Evolutionary conservation across 495 filamentous ascomycete species (phyloP).

Genomic region (Aspergillus baeticus): DNA sequence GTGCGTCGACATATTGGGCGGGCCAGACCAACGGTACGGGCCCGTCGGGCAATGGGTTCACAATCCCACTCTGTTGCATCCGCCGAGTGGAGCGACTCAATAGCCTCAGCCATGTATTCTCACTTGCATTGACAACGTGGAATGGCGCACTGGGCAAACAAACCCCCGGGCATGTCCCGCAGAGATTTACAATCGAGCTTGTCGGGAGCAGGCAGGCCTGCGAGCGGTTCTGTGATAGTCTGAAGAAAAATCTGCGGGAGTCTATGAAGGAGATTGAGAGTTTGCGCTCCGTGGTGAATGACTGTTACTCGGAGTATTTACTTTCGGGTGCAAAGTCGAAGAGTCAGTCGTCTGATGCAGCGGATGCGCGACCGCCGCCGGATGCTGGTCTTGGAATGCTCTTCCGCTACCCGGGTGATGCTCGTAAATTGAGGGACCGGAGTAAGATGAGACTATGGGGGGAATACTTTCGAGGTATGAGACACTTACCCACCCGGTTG

Average conservation of each 20-base stretch:
- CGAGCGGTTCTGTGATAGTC: slow-evolving; percentile 91
- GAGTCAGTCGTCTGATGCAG: slow-evolving; percentile 29
- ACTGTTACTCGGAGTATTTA: slow-evolving; percentile 93
- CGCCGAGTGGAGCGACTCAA: slow-evolving; percentile 88
- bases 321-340: slow-evolving; percentile 52
- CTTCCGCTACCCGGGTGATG: slow-evolving; percentile 94
- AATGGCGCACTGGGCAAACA: slow-evolving; percentile 64
- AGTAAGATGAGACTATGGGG: slow-evolving; percentile 98
- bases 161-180: slow-evolving; percentile 57
- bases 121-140: slow-evolving; percentile 93
- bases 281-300: slow-evolving; percentile 69
- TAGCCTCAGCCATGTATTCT: slow-evolving; percentile 87
- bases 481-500: neutral
- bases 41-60: slow-evolving; percentile 95
- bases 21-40: slow-evolving; percentile 88
- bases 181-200: slow-evolving; percentile 85
- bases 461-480: slow-evolving; percentile 79
- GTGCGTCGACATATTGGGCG: slow-evolving; percentile 74
- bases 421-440: slow-evolving; percentile 88
- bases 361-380: slow-evolving; percentile 64
- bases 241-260: slow-evolving; percentile 83
- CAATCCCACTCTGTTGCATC: slow-evolving; percentile 88
- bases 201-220: slow-evolving; percentile 84
- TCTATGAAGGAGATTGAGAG: slow-evolving; percentile 83
- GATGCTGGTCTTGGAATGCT: slow-evolving; percentile 91